Conservation (phyloP, 441 rosid genomes). For the Eutrema salsugineum region DNA sequence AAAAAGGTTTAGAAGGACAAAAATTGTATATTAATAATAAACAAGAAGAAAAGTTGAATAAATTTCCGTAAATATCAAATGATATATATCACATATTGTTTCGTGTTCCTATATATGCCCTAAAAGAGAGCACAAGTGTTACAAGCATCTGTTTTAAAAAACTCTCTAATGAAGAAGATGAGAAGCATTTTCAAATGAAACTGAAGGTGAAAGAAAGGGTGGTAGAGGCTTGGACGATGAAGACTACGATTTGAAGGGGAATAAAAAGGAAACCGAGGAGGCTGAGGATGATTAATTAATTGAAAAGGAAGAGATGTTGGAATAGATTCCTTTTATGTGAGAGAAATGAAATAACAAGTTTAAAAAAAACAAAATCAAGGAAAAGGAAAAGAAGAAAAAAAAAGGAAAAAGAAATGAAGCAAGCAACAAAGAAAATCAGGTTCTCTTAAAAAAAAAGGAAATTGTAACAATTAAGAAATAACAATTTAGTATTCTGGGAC, state of each 20-base stretch:
- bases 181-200: background rate
- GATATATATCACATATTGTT: slow-evolving; percentile 23
- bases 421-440: too few relatives aligned
- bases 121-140: slow-evolving; percentile 30
- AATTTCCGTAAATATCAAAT: slow-evolving; percentile 22
- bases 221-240: background rate
- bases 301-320: slow-evolving; percentile 7
- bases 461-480: too few relatives aligned
- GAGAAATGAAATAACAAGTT: too few relatives aligned
- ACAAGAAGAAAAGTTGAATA: slow-evolving; percentile 6
- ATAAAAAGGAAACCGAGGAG: background rate
- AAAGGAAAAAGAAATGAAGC: too few relatives aligned
- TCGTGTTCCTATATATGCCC: slow-evolving; percentile 32
- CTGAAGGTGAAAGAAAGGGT: background rate
- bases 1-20: background rate
- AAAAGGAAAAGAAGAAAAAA: too few relatives aligned
- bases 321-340: too few relatives aligned
- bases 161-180: slow-evolving; percentile 12
- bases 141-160: slow-evolving; percentile 35
- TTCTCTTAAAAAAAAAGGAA: too few relatives aligned
- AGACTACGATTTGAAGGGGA: background rate
- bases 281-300: background rate
- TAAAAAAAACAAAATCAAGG: too few relatives aligned
- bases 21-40: background rate
- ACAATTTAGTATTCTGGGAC: too few relatives aligned